Evolutionary conservation across 2,329 filamentous ascomycete species (phyloP).

Genomic region (Cordyceps cicadae): DNA sequence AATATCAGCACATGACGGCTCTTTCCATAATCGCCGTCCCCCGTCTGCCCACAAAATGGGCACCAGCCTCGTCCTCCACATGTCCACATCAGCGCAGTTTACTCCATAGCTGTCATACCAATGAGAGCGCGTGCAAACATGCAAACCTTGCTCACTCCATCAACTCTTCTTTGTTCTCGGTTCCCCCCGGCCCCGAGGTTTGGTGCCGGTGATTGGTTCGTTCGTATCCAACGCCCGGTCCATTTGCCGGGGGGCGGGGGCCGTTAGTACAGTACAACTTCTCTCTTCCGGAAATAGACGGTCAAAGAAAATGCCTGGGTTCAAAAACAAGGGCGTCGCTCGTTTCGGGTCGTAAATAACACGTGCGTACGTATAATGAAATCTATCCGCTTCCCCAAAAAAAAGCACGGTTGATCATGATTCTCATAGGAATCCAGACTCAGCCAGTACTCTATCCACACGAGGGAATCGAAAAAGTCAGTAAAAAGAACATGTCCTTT

Average conservation of each 20-base stretch:
- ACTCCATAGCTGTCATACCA: neutral
- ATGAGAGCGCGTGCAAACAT: neutral
- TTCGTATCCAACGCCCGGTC: neutral
- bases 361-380: conserved; percentile 7
- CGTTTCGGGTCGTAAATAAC: conserved; percentile 7
- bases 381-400: conserved; percentile 1
- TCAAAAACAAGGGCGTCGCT: neutral
- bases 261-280: neutral
- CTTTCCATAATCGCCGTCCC: neutral
- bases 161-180: neutral
- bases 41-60: conserved; percentile 4
- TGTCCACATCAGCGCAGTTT: neutral
- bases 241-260: neutral
- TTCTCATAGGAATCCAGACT: conserved; percentile 51
- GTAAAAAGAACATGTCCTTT: conserved; percentile 6
- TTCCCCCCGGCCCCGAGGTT: neutral
- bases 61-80: neutral
- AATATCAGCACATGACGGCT: neutral
- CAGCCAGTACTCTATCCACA: conserved; percentile 45
- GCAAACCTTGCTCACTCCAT: neutral
- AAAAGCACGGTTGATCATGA: neutral
- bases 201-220: neutral
- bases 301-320: neutral
- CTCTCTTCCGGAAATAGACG: neutral
- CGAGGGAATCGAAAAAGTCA: neutral